These are phyloP conservation scores for Epichloe sibirici DNA, from an alignment of 2,329 filamentous ascomycete species.

Conservation along the genomic window DNA sequence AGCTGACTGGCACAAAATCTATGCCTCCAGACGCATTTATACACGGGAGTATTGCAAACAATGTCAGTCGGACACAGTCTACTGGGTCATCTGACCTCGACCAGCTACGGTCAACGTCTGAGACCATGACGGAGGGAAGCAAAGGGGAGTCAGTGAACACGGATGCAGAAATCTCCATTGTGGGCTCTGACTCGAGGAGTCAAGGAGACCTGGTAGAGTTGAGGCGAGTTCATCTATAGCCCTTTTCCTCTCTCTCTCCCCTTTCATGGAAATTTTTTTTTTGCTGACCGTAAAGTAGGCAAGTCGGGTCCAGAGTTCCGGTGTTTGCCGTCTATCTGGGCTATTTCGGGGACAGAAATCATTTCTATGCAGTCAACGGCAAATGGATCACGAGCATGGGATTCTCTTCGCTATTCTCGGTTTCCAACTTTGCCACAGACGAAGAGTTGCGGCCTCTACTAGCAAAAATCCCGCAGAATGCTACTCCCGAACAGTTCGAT, in stretches of 20 bases:
- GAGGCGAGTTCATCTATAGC: conserved; percentile 15
- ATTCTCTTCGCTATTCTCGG: conserved; percentile 35
- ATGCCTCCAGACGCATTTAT: conserved; percentile 16
- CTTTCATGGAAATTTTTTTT: not conserved
- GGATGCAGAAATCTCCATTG: conserved; percentile 14
- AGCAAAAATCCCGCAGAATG: conserved; percentile 16
- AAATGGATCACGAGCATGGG: conserved; percentile 33
- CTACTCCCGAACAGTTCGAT: conserved; percentile 19
- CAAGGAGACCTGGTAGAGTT: conserved; percentile 42
- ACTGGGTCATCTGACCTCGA: conserved; percentile 21
- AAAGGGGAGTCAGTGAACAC: conserved; percentile 17
- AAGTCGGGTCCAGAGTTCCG: conserved; percentile 29
- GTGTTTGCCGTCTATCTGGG: conserved; percentile 42
- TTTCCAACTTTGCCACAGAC: conserved; percentile 31
- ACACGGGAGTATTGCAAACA: conserved; percentile 18
- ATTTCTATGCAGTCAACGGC: conserved; percentile 42
- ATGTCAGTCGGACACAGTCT: conserved; percentile 20
- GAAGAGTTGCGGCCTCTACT: conserved; percentile 29
- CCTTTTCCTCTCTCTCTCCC: not conserved
- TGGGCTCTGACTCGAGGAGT: conserved; percentile 15
- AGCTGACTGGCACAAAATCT: conserved; percentile 10
- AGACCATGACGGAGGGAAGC: conserved; percentile 13
- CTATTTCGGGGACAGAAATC: conserved; percentile 35
- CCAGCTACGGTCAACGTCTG: conserved; percentile 13
- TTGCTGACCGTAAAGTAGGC: conserved; percentile 12